These are phyloP conservation scores for Tothia fuscella DNA, from an alignment of 2,329 filamentous ascomycete species.

Conservation along the genomic window DNA sequence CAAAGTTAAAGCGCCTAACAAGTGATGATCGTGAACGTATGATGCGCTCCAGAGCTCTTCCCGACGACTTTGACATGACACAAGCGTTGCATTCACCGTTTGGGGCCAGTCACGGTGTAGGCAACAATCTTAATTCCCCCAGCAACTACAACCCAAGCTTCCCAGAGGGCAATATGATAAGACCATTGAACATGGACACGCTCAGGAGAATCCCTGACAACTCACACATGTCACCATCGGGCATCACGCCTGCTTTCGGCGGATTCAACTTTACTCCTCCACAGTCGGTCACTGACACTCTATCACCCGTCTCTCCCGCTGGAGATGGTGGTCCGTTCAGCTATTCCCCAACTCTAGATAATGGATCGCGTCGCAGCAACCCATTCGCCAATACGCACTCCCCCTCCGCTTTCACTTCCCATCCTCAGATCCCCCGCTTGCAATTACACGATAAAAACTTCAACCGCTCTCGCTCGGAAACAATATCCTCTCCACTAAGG, in stretches of 20 bases:
- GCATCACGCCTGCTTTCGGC: conserved; percentile 55
- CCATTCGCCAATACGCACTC: conserved; percentile 23
- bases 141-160: conserved; percentile 27
- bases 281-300: conserved; percentile 35
- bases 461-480: conserved; percentile 28
- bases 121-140: conserved; percentile 37
- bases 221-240: conserved; percentile 55
- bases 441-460: conserved; percentile 31
- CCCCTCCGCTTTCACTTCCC: conserved; percentile 24
- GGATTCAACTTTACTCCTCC: conserved; percentile 52
- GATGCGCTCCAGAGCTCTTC: conserved; percentile 47
- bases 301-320: conserved; percentile 31
- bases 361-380: conserved; percentile 21
- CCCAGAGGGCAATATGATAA: conserved; percentile 48
- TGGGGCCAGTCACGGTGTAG: conserved; percentile 29
- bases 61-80: conserved; percentile 48
- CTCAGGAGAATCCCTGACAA: conserved; percentile 51
- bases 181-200: conserved; percentile 56
- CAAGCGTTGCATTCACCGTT: conserved; percentile 46
- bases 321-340: conserved; percentile 29
- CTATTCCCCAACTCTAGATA: conserved; percentile 19
- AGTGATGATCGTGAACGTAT: conserved; percentile 50
- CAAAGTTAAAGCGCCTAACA: conserved; percentile 49
- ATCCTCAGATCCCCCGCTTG: conserved; percentile 30
- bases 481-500: conserved; percentile 31